Base-by-base conservation (phyloP, 768 basidiomycete genomes). In the Lactifluus rugatus region DNA sequence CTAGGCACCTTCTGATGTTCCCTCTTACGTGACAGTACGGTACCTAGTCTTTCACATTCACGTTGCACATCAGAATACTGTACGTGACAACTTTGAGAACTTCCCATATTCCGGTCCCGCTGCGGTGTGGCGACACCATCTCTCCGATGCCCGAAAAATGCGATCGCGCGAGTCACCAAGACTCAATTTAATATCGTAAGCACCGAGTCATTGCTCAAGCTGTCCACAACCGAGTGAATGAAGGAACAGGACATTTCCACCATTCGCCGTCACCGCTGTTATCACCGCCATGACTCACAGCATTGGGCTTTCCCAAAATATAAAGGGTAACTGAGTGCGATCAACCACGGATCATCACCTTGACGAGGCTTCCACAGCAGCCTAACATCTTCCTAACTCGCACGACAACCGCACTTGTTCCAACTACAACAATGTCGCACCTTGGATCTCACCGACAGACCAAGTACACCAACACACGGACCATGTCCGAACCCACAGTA, bases 261-360 rank as follows among this genome's bases (percentile, higher is more conserved):
- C n/a, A n/a, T n/a, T n/a, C n/a, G n/a, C n/a, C n/a, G n/a, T n/a
- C n/a, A n/a, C n/a, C n/a, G n/a, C n/a, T n/a, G n/a, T n/a, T 16
- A 11, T 23, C 54, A 21, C 44, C 19, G 42, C 48, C 13, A 60
- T 56, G 59, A 60, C 59, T 56, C 59, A 47, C 44, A 23, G 44
- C 45, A 16, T 7, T 1, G 26, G 47, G 4, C 2, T 13, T 23
- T 36, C 48, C 19, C 2, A n/a, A 16, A 25, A 3, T 39, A 60
- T 60, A 60, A 39, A 56, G 46, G n/a, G 31, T 42, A 31, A 19
- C 14, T 6, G 7, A 3, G 19, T 10, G 2, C 11, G 34, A 4
- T 11, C 3, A 2, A 37, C 9, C 42, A n/a, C 3, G n/a, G 9
- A 21, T 16, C 16, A 2, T 31, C 52, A 45, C 2, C 21, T 37